These are phyloP conservation scores for Paxillus rubicundulus DNA, from an alignment of 768 basidiomycete genomes.

Conservation along the genomic window DNA sequence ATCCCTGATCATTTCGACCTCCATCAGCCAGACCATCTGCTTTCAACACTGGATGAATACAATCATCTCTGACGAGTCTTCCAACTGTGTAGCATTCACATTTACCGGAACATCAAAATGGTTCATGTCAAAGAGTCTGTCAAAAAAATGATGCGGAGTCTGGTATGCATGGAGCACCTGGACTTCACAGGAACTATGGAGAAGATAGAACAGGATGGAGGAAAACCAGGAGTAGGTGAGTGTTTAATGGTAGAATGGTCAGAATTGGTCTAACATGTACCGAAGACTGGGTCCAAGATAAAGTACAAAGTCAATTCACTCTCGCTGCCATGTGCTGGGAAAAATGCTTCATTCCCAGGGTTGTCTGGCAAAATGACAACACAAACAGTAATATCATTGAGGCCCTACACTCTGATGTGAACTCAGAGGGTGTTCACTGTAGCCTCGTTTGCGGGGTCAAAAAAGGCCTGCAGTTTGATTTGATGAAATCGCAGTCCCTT, in stretches of 20 bases:
- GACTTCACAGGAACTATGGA: slow-evolving; percentile 19
- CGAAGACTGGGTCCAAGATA: background rate
- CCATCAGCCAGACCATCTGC: slow-evolving; percentile 13
- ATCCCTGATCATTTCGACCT: slow-evolving; percentile 12
- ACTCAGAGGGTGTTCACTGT: slow-evolving; percentile 17
- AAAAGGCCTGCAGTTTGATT: slow-evolving; percentile 15
- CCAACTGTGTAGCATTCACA: slow-evolving; percentile 20
- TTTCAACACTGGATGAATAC: slow-evolving; percentile 14
- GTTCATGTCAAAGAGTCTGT: slow-evolving; percentile 10
- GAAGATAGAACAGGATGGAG: slow-evolving; percentile 13
- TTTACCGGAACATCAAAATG: slow-evolving; percentile 16
- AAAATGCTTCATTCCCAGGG: slow-evolving; percentile 23
- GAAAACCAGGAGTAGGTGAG: slow-evolving; percentile 20
- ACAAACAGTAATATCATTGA: slow-evolving; percentile 28
- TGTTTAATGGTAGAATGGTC: background rate
- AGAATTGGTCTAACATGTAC: too few relatives aligned
- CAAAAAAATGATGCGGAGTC: slow-evolving; percentile 19
- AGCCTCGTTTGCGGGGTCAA: slow-evolving; percentile 15
- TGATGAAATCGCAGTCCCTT: slow-evolving; percentile 7
- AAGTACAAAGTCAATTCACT: slow-evolving; percentile 15
- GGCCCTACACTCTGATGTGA: slow-evolving; percentile 24
- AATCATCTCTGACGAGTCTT: slow-evolving; percentile 23
- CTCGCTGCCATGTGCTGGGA: slow-evolving; percentile 31
- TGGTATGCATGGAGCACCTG: slow-evolving; percentile 20
- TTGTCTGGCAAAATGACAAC: slow-evolving; percentile 25